Conservation (phyloP, 352 stramenopile species). For the Pythium guiyangense region DNA sequence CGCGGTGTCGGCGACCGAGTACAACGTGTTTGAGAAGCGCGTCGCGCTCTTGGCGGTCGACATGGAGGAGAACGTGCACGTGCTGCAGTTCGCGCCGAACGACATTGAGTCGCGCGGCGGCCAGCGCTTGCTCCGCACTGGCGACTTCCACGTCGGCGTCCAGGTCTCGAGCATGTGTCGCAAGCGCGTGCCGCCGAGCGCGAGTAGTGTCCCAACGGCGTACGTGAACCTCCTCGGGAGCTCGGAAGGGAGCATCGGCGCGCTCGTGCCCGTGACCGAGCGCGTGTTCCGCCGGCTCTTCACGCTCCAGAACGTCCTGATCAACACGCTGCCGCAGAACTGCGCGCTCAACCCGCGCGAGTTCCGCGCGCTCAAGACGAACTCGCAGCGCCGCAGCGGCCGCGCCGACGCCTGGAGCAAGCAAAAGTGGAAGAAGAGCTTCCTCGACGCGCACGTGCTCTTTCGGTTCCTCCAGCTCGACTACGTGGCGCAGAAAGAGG, state of each 20-base stretch:
- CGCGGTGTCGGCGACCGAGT: constrained; percentile 73
- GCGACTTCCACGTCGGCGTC: constrained; percentile 80
- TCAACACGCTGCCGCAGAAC: constrained; percentile 85
- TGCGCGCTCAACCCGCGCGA: constrained; percentile 82
- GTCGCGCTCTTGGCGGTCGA: constrained; percentile 72
- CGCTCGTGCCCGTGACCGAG: constrained; percentile 74
- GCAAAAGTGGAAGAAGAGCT: constrained; percentile 89
- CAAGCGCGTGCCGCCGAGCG: constrained; percentile 41
- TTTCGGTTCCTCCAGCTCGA: constrained; percentile 79
- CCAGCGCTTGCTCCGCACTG: constrained; percentile 71
- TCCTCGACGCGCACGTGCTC: constrained; percentile 76
- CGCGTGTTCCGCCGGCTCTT: constrained; percentile 83
- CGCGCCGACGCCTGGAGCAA: constrained; percentile 79
- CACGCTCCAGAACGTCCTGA: constrained; percentile 88
- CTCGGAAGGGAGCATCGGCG: constrained; percentile 71
- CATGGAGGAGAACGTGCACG: constrained; percentile 84
- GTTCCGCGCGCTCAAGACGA: constrained; percentile 76
- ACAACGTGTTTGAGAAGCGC: constrained; percentile 73
- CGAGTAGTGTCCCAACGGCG: constrained; percentile 18
- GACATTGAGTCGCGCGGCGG: constrained; percentile 84
- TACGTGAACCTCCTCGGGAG: constrained; percentile 81
- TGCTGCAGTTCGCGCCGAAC: constrained; percentile 82
- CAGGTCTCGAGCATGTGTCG: constrained; percentile 76
- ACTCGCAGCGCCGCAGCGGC: constrained; percentile 51
- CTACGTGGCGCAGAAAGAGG: constrained; percentile 86